These are phyloP conservation scores for Candida corydali DNA, from an alignment of 805 yeast species.

Conservation along the genomic window DNA sequence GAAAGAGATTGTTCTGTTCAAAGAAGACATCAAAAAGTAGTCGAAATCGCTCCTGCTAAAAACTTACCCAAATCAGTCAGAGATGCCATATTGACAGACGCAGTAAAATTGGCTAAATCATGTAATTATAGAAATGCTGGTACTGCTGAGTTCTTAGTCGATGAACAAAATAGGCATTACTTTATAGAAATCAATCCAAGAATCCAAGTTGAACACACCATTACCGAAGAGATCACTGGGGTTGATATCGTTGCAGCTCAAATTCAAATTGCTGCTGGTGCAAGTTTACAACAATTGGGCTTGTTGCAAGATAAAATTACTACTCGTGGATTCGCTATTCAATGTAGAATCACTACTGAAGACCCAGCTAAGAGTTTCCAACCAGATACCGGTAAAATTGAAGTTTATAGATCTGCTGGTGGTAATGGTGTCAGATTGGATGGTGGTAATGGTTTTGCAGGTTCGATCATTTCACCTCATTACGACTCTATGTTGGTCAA, in stretches of 20 bases:
- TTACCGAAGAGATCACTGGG: slow-evolving; percentile 98
- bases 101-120: slow-evolving; percentile 82
- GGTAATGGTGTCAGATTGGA: slow-evolving; percentile 99
- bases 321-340: slow-evolving; percentile 96
- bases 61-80: slow-evolving; percentile 79
- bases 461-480: slow-evolving; percentile 93
- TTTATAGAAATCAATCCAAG: slow-evolving; percentile 98
- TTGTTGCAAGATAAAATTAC: slow-evolving; percentile 91
- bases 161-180: slow-evolving; percentile 89
- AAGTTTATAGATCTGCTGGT: slow-evolving; percentile 96
- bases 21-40: slow-evolving; percentile 98
- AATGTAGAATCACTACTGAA: slow-evolving; percentile 98
- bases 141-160: slow-evolving; percentile 96
- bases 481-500: slow-evolving; percentile 98
- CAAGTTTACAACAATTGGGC: slow-evolving; percentile 86
- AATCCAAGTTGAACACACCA: slow-evolving; percentile 97
- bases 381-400: slow-evolving; percentile 98
- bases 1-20: slow-evolving; percentile 99
- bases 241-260: slow-evolving; percentile 97
- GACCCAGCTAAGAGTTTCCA: slow-evolving; percentile 96
- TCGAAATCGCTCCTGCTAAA: slow-evolving; percentile 97
- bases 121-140: slow-evolving; percentile 97
- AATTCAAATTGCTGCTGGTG: slow-evolving; percentile 98
- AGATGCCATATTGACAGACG: slow-evolving; percentile 90
- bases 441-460: slow-evolving; percentile 98